A percentile compares a stretch with the other conserved stretches of the same genome.
These are phyloP conservation scores for Thraustotheca clavata DNA, from an alignment of 352 stramenopile species.

Conservation along the genomic window DNA sequence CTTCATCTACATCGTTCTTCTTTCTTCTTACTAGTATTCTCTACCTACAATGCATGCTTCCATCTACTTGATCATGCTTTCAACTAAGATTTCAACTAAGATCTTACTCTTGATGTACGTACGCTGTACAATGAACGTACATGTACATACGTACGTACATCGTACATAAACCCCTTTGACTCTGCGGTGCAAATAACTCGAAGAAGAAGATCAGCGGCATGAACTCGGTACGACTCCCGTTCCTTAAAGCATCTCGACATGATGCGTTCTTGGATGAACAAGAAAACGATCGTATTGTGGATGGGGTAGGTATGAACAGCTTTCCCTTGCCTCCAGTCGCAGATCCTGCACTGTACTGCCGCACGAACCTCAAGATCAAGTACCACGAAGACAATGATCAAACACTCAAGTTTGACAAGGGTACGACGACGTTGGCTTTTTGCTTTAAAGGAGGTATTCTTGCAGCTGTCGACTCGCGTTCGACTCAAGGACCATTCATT, in stretches of 20 bases:
- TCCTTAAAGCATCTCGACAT: conserved; percentile 17
- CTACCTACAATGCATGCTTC: too few relatives aligned
- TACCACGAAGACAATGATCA: conserved; percentile 96
- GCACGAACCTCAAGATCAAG: conserved; percentile 94
- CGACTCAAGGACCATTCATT: conserved; percentile 98
- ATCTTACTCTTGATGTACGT: too few relatives aligned
- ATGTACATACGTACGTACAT: neutral
- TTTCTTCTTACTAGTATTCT: too few relatives aligned
- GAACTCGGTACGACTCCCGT: conserved; percentile 15
- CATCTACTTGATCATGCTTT: too few relatives aligned
- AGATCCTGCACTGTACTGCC: conserved; percentile 92
- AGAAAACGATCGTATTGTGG: conserved; percentile 17
- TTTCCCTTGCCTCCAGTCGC: conserved; percentile 67
- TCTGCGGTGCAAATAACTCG: conserved; percentile 10
- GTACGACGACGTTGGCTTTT: conserved; percentile 99
- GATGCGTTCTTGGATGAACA: conserved; percentile 17
- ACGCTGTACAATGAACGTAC: neutral
- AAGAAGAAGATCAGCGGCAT: conserved; percentile 1
- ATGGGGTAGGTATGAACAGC: conserved; percentile 25
- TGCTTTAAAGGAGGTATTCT: conserved; percentile 98
- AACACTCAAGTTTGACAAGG: conserved; percentile 97
- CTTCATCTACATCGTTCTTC: too few relatives aligned
- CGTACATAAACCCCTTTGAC: conserved; percentile 18
- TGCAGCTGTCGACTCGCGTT: conserved; percentile 98
- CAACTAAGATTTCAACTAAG: too few relatives aligned